Conservation (phyloP, 306 rosid species). For the Cajanus cajan region DNA sequence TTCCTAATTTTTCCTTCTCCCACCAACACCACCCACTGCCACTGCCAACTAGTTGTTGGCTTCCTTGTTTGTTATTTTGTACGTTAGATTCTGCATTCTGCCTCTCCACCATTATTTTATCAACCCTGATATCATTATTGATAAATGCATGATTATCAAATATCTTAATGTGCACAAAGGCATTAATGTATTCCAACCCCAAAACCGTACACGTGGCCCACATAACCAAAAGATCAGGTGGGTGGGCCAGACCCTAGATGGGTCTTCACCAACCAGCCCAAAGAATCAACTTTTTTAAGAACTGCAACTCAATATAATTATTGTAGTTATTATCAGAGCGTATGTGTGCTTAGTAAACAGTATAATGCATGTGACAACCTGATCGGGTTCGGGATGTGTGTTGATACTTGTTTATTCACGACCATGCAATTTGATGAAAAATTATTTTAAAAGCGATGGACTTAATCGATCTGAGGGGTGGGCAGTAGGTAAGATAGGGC, state of each 20-base stretch:
- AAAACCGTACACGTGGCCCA: slow-evolving; percentile 67
- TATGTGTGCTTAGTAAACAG: slow-evolving; percentile 37
- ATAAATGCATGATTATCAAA: slow-evolving; percentile 46
- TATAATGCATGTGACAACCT: slow-evolving; percentile 57
- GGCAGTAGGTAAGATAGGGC: slow-evolving; percentile 50
- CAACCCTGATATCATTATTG: slow-evolving; percentile 42
- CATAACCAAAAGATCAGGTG: slow-evolving; percentile 46
- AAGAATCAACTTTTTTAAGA: slow-evolving; percentile 32
- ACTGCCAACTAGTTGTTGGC: slow-evolving; percentile 36
- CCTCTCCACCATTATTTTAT: slow-evolving; percentile 35
- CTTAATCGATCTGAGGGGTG: slow-evolving; percentile 26
- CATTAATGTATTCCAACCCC: slow-evolving; percentile 40
- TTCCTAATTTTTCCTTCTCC: background rate
- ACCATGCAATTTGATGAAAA: slow-evolving; percentile 44
- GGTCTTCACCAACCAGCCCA: slow-evolving; percentile 44
- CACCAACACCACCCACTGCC: slow-evolving; percentile 41
- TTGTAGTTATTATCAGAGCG: background rate
- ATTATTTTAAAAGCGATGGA: slow-evolving; percentile 14
- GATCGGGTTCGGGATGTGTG: slow-evolving; percentile 38
- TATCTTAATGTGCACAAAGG: slow-evolving; percentile 34
- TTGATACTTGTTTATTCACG: slow-evolving; percentile 33
- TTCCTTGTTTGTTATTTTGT: slow-evolving; percentile 47
- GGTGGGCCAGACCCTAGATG: slow-evolving; percentile 40
- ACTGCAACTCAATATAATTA: slow-evolving; percentile 27
- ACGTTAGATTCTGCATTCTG: slow-evolving; percentile 43